Conservation (phyloP, 257 asterid genomes). For the Solanum clarkiae region DNA sequence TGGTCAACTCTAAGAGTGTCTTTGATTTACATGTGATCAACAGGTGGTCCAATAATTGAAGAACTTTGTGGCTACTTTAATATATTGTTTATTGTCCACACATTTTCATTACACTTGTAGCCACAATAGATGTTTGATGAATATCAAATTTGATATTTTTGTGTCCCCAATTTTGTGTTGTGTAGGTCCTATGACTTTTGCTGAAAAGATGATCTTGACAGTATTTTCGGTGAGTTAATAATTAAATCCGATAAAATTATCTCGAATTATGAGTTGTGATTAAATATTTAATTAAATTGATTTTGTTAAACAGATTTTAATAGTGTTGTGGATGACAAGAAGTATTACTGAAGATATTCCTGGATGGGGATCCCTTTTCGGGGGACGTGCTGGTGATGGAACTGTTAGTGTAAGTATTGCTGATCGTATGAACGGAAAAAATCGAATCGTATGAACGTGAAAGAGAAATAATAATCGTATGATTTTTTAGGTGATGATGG, state of each 20-base stretch:
- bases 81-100: background rate
- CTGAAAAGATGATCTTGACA: slow-evolving; percentile 61
- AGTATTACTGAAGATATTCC: slow-evolving; percentile 78
- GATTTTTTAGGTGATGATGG: slow-evolving; percentile 94
- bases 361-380: slow-evolving; percentile 81
- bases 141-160: background rate
- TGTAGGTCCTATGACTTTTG: slow-evolving; percentile 87
- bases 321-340: slow-evolving; percentile 91
- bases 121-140: background rate
- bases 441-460: accelerated
- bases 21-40: background rate
- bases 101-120: background rate
- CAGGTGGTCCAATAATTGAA: background rate
- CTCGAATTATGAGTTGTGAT: accelerated
- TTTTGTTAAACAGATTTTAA: slow-evolving; percentile 22
- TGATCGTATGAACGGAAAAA: accelerated
- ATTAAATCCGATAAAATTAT: background rate
- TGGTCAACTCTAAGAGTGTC: background rate
- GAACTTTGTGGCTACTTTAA: background rate
- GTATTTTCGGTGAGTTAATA: slow-evolving; percentile 48
- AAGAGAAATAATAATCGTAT: too few relatives aligned
- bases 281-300: background rate
- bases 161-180: background rate
- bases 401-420: slow-evolving; percentile 61
- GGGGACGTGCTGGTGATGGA: slow-evolving; percentile 85